Percentiles rank a stretch among this genome's conserved stretches.
Evolutionary conservation across 1,284 basidiomycete species (phyloP).

Genomic region (Cryptococcus sp.): DNA sequence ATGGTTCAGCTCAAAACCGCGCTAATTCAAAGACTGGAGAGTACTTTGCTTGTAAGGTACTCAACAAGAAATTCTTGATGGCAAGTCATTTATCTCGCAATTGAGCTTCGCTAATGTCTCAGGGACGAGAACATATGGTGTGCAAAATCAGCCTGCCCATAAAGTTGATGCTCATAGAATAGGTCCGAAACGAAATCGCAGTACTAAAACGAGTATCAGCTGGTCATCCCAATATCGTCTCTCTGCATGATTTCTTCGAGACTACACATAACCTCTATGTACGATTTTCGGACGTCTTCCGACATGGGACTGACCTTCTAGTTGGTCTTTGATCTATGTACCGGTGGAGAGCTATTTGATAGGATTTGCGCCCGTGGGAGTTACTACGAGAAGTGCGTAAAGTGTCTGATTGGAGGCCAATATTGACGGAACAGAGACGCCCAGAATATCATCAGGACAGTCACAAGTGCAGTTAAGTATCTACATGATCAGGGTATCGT

Average conservation of each 20-base stretch:
- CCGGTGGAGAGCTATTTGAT: slow-evolving; percentile 96
- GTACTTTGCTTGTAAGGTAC: slow-evolving; percentile 54
- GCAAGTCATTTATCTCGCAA: slow-evolving; percentile 26
- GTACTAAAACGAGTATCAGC: slow-evolving; percentile 93
- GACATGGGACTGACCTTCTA: slow-evolving; percentile 5
- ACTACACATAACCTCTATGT: slow-evolving; percentile 87
- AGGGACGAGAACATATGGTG: slow-evolving; percentile 84
- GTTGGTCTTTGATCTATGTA: slow-evolving; percentile 94
- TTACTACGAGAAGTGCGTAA: slow-evolving; percentile 81
- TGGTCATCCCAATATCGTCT: slow-evolving; percentile 82
- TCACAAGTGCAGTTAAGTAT: slow-evolving; percentile 82
- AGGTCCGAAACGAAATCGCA: slow-evolving; percentile 96
- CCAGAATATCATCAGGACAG: slow-evolving; percentile 78
- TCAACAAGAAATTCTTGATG: slow-evolving; percentile 92
- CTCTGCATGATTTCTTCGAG: slow-evolving; percentile 96
- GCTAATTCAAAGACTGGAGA: slow-evolving; percentile 47
- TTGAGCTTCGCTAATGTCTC: background rate
- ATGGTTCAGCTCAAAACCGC: background rate
- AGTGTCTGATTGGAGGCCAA: background rate
- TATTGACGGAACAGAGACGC: slow-evolving; percentile 64
- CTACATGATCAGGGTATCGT: slow-evolving; percentile 91
- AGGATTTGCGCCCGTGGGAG: slow-evolving; percentile 96
- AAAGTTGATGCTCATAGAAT: background rate
- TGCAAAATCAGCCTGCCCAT: too few relatives aligned
- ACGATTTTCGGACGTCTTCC: slow-evolving; percentile 5